Evolutionary conservation across 2,329 filamentous ascomycete genomes (phyloP).

Genomic region (Pyricularia sp.): DNA sequence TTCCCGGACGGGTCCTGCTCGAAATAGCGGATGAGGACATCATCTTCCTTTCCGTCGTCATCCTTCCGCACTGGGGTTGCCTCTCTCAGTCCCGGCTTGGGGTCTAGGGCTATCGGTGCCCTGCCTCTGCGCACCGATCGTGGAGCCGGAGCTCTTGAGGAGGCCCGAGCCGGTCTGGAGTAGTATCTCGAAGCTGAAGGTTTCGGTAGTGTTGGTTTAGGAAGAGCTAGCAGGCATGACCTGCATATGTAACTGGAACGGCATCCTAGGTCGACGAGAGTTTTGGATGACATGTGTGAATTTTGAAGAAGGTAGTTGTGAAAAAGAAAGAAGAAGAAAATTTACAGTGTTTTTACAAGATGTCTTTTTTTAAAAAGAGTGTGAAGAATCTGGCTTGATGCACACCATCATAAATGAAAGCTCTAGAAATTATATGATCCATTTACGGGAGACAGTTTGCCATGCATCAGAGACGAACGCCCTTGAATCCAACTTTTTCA

Average conservation of each 20-base stretch:
- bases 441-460: not conserved
- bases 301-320: not conserved
- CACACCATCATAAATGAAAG: not conserved
- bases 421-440: not conserved
- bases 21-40: conserved; percentile 29
- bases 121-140: not conserved
- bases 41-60: conserved; percentile 5
- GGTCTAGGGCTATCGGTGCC: not conserved
- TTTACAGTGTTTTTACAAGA: not conserved
- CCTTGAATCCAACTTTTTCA: conserved; percentile 1
- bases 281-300: not conserved
- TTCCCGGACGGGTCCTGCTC: conserved; percentile 29
- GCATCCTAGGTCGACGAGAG: conserved; percentile 8
- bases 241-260: conserved; percentile 10
- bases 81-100: not conserved
- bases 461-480: not conserved
- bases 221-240: conserved; percentile 10
- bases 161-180: not conserved
- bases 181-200: not conserved
- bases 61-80: not conserved
- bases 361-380: not conserved
- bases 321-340: not conserved
- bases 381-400: not conserved
- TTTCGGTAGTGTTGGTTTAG: not conserved
- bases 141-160: not conserved